phyloP scores from a whole-genome alignment of 345 rosid species.

The Luvunga scandens region DNA sequence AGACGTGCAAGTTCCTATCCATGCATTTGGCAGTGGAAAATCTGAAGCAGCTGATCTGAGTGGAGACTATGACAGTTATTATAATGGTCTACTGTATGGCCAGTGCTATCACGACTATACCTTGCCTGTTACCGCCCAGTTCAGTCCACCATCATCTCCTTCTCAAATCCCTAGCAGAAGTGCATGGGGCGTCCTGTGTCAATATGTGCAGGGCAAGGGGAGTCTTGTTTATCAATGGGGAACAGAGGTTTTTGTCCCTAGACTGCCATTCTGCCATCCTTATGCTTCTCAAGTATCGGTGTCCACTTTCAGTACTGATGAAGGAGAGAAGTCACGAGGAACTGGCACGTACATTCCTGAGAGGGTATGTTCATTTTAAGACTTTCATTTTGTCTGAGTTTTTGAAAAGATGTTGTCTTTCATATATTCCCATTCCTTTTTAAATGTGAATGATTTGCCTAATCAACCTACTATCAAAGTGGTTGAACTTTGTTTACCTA shows the following conservation, averaged over 20 bases:
- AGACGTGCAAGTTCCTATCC: constrained; percentile 61
- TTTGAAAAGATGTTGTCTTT: too few species aligned
- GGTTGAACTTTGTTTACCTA: background rate
- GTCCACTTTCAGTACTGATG: constrained; percentile 24
- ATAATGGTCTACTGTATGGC: constrained; percentile 42
- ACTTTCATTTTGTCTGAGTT: background rate
- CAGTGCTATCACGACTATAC: constrained; percentile 51
- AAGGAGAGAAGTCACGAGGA: constrained; percentile 48
- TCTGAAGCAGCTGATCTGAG: constrained; percentile 50
- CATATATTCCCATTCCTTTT: too few species aligned
- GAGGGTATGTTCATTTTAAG: background rate
- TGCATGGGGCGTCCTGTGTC: constrained; percentile 31
- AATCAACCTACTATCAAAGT: background rate
- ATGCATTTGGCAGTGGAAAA: constrained; percentile 78
- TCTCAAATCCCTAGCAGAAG: constrained; percentile 24
- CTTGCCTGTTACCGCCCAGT: constrained; percentile 25
- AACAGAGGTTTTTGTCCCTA: background rate
- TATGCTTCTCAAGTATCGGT: constrained; percentile 23
- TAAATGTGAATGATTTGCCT: background rate
- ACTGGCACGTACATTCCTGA: constrained; percentile 69
- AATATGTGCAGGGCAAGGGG: constrained; percentile 17
- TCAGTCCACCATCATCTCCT: constrained; percentile 28
- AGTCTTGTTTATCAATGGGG: background rate
- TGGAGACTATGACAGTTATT: constrained; percentile 56
- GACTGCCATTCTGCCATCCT: constrained; percentile 19